These are phyloP conservation scores for Ophiocytium majus DNA, from an alignment of 352 stramenopile genomes.

Conservation along the genomic window DNA sequence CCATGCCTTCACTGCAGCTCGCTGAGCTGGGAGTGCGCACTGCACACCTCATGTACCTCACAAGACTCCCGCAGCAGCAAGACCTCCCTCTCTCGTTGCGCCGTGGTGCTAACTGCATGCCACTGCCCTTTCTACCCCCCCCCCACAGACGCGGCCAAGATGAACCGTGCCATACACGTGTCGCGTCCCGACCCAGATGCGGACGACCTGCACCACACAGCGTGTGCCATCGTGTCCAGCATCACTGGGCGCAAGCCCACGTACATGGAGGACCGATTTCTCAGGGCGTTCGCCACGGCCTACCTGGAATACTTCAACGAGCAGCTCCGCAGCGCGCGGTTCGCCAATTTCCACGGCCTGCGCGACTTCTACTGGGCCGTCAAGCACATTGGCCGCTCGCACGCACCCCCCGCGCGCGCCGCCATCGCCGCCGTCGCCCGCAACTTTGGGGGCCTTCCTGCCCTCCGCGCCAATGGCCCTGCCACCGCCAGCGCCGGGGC, in stretches of 20 bases:
- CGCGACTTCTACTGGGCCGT: slow-evolving; percentile 15
- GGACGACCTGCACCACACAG: slow-evolving; percentile 41
- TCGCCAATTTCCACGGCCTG: slow-evolving; percentile 7
- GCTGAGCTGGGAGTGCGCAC: too few relatives aligned
- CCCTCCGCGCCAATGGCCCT: too few relatives aligned
- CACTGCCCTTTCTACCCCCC: too few relatives aligned
- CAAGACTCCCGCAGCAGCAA: too few relatives aligned
- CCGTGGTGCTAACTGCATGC: too few relatives aligned
- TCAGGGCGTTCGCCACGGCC: too few relatives aligned
- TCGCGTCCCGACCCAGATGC: slow-evolving; percentile 29
- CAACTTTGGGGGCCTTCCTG: neutral
- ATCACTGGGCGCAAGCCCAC: neutral
- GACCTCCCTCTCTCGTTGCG: too few relatives aligned
- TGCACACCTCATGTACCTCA: too few relatives aligned
- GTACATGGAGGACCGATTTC: neutral
- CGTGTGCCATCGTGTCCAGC: slow-evolving; percentile 19
- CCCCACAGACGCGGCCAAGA: slow-evolving; percentile 53
- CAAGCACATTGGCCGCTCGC: neutral
- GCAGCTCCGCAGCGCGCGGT: neutral
- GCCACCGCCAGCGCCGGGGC: too few relatives aligned
- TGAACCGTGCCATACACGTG: slow-evolving; percentile 54
- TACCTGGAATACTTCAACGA: neutral
- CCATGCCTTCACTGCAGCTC: too few relatives aligned
- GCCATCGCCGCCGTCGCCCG: neutral
- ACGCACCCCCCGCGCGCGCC: neutral